Evolutionary conservation across 2,329 filamentous ascomycete species (phyloP), one percentile per base, ranked within the genome.

Genomic region (Sporothrix brasiliensis): DNA sequence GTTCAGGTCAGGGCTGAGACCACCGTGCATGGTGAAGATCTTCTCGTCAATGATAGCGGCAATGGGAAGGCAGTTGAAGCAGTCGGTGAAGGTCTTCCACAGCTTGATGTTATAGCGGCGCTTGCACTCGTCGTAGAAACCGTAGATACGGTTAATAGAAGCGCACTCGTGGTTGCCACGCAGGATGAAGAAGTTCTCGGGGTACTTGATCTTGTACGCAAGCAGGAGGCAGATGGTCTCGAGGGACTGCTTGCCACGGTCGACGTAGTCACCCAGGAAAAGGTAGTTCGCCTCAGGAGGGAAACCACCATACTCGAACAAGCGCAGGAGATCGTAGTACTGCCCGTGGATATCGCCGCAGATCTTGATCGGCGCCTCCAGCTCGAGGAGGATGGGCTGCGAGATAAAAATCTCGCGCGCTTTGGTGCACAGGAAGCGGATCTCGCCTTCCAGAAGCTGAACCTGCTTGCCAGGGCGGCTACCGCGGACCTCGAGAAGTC

Each of bases 61-160:
- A 81, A 99, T 98, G 63, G 94, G 94, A 79, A 98, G 84, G 83
- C 93, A 97, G 87, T 99, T 99, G 89, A 99, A 99, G 87, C 94
- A 97, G 81, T 99, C 94, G 74, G 94, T 97, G 80, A 99, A 98
- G 1, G 94, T 98, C 88, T 99, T 99, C 94, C 94, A 98, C 73
- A 98, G 87, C 88, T 98, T 98, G 86, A 98, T 97, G 83, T 98
- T 99, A 85, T 97, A 98, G 76, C 94, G 88, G 79, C 95, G 91
- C 87, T 99, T 99, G 90, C 94, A 99, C 83, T 99, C 94, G 79
- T 99, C 95, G 86, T 99, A 99, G 86, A 99, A 99, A 72, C 95
- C 95, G 81, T 99, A 99, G 82, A 98, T 97, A 79, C 95, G 93
- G 85, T 97, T 99, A 86, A 99, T 97, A 68, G 92, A 97, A 72